A percentile compares a stretch with the other conserved stretches of the same genome.
These are phyloP conservation scores for Starmerella bacillaris DNA, from an alignment of 805 yeast genomes.

Conservation along the genomic window DNA sequence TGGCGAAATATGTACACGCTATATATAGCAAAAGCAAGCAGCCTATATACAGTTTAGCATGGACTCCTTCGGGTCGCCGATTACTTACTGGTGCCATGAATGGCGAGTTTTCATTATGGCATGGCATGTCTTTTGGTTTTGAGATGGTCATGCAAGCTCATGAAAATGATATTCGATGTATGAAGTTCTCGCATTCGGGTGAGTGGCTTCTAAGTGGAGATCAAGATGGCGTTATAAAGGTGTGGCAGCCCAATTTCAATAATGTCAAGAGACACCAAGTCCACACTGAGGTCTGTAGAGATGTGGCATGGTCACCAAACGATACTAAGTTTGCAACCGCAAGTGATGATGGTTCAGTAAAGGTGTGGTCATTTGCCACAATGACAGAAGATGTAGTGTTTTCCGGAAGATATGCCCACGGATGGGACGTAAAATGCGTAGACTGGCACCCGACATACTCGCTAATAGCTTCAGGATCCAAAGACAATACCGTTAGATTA, in stretches of 20 bases:
- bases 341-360: constrained; percentile 77
- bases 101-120: constrained; percentile 96
- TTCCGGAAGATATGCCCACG: constrained; percentile 49
- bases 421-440: constrained; percentile 95
- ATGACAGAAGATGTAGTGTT: constrained; percentile 71
- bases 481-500: constrained; percentile 77
- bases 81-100: constrained; percentile 74
- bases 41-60: constrained; percentile 71
- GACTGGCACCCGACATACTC: constrained; percentile 94
- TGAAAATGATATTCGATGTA: constrained; percentile 66
- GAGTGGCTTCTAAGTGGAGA: constrained; percentile 93
- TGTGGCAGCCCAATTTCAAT: constrained; percentile 96
- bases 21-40: constrained; percentile 83
- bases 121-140: constrained; percentile 83
- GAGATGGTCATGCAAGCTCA: constrained; percentile 98
- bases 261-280: constrained; percentile 64
- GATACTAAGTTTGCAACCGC: constrained; percentile 87
- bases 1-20: constrained; percentile 73
- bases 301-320: constrained; percentile 73
- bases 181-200: constrained; percentile 71
- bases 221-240: constrained; percentile 76
- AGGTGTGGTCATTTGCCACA: constrained; percentile 78
- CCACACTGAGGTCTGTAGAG: constrained; percentile 70
- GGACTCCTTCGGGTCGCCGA: constrained; percentile 95
- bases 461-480: constrained; percentile 77